Conservation (phyloP, 352 stramenopile species). For the Globisporangium perplexum region DNA sequence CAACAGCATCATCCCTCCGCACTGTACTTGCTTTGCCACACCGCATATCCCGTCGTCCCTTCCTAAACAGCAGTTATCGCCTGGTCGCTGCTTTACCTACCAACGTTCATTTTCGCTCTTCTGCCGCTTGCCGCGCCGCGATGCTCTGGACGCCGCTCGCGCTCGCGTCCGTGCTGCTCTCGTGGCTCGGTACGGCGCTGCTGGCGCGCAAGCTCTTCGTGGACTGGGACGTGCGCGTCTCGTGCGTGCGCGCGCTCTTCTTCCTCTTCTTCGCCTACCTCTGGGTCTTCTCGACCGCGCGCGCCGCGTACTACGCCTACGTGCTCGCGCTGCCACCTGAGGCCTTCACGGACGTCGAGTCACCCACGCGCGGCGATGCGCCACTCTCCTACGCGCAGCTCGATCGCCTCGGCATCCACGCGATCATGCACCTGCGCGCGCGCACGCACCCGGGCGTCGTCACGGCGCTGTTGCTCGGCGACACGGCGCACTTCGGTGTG, state of each 20-base stretch:
- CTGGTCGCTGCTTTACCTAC: background rate
- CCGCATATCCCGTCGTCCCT: no score
- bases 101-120: background rate
- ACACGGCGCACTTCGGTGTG: conserved; percentile 43
- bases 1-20: no score
- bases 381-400: conserved; percentile 30
- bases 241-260: conserved; percentile 30
- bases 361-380: conserved; percentile 21
- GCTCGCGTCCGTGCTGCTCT: conserved; percentile 13
- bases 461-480: conserved; percentile 31
- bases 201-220: conserved; percentile 23
- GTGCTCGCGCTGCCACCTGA: conserved; percentile 22
- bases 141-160: conserved; percentile 32
- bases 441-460: conserved; percentile 24
- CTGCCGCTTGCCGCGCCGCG: background rate
- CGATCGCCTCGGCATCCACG: conserved; percentile 45
- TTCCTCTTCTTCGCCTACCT: conserved; percentile 35
- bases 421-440: conserved; percentile 23
- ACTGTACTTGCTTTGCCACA: no score
- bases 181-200: conserved; percentile 15
- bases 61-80: no score
- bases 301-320: conserved; percentile 16
- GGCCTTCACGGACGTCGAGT: conserved; percentile 26
- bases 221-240: conserved; percentile 31
- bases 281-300: conserved; percentile 17